Percentiles rank a stretch among this genome's conserved stretches.
Conservation (phyloP, 2,329 filamentous ascomycete species). For the Talaromyces sp. region DNA sequence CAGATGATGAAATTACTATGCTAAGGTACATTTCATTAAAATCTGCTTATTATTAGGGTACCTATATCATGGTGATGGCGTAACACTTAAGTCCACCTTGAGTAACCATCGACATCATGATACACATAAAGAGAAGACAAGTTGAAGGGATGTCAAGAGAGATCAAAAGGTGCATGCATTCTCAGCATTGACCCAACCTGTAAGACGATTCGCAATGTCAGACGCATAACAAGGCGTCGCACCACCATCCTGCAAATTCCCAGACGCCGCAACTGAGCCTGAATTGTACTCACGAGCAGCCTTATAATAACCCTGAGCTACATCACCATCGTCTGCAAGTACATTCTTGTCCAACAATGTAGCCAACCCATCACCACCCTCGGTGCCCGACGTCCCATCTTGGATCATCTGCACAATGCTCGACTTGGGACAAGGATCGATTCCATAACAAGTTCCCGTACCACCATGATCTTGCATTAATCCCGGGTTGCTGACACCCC, state of each 20-base stretch:
- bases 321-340: slow-evolving; percentile 6
- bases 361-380: not conserved
- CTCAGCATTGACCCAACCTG: slow-evolving; percentile 1
- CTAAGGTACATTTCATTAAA: too few species aligned
- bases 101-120: not conserved
- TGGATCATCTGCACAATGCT: slow-evolving; percentile 24
- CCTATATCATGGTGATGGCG: too few species aligned
- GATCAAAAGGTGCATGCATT: not conserved
- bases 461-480: slow-evolving; percentile 23
- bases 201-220: slow-evolving; percentile 42
- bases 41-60: too few species aligned
- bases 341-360: not conserved
- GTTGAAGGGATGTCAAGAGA: not conserved
- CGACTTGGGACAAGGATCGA: not conserved
- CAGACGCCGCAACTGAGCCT: slow-evolving; percentile 22
- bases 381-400: not conserved
- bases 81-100: not conserved
- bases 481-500: slow-evolving; percentile 36
- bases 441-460: not conserved
- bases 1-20: too few species aligned
- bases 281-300: slow-evolving; percentile 34
- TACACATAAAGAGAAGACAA: not conserved
- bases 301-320: slow-evolving; percentile 16
- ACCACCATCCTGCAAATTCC: slow-evolving; percentile 33
- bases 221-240: slow-evolving; percentile 46